Base-by-base conservation (phyloP, 2,329 filamentous ascomycete species). In the Ophiostoma triangulosporum region DNA sequence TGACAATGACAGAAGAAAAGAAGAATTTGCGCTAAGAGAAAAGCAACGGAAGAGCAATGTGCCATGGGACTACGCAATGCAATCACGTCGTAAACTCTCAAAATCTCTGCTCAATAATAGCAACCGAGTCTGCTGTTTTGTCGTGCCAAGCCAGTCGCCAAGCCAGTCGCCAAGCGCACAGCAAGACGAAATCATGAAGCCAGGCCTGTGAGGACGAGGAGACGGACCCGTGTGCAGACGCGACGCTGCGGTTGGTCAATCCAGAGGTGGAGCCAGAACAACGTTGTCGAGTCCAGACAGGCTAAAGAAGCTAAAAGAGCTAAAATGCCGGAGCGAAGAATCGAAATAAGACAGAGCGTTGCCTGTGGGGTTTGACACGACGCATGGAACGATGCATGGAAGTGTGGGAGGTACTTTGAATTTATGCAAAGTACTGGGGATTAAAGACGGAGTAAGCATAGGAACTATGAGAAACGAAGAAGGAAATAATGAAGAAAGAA, bases 211-310 rank as follows among this genome's bases (percentile, higher is more conserved):
- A 46, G 32, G 26, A 52, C 40, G 15, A 29, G 48, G 27, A 20
- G 20, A 36, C 27, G n/a, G 24, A 40, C 56, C 20, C 56, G 56
- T 57, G 56, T 53, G 36, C 15, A 27, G 51, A 53, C 53, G 20
- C 29, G 33, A 40, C n/a, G 6, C 20, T 48, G 33, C 32, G 12
- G 51, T 57, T 57, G 53, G 56, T 33, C 51, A 31, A 27, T 27
- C 33, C 12, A 29, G 29, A 17, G 26, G 26, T 46, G 43, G 43
- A 29, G 17, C 26, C 9, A 26, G 24, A 22, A 45, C 6, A 29
- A 12, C 24, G 40, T 45, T 45, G 12, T n/a, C 11, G 43, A 29
- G 12, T 29, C 17, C 31, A 48, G 29, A 48, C 38, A 29, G 29
- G 26, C n/a, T 26, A 26, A 27, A 32, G 22, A 26, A 33, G 17